Base-by-base conservation (phyloP, 371 early-diverging fungal species). In the Funneliformis caledonium region DNA sequence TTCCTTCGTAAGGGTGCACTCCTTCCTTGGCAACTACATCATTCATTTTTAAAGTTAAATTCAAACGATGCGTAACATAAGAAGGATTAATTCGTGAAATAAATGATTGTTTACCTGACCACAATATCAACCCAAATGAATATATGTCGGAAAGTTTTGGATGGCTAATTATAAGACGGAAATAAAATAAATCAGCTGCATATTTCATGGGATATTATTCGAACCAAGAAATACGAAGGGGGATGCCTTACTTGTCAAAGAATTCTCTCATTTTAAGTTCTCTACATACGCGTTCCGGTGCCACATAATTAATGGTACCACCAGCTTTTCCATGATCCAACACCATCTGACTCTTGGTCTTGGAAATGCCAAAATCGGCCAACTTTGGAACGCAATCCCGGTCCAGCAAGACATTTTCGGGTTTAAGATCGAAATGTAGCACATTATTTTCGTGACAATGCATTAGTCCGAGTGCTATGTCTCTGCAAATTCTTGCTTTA, bases 381-480 rank as follows among this genome's bases (percentile, higher is more conserved):
- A 93, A 84, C 84, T 93, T 93, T 76, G 88, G 82, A 74, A 85
- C 83, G 22, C 81, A 82, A 42, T 86, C 73, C 14, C 82, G 80
- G 37, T 83, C 82, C 60, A 95, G 83, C 61, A 96, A 87, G 78
- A 95, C 89, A 85, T 96, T 96, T 84, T 96, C 96, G 37, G 96
- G 96, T 83, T 96, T 96, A 75, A 96, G 80, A 84, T 96, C 96
- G 76, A 96, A 92, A 84, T 96, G 96, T 76, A 90, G 90, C 45
- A 95, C 88, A 64, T 92, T 90, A 78, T 88, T 88, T n/a, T 89
- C 84, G 83, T 96, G 96, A 85, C 86, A 87, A 72, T 87, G 76
- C 67, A 78, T 78, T 52, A 78, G 31, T 5, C 78, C 78, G 0
- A 67, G 43, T 16, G 50, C 43, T 22, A 78, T 67, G 47, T 67